These are phyloP conservation scores for Calonectria fujianensis DNA, from an alignment of 2,329 filamentous ascomycete species.

Conservation along the genomic window DNA sequence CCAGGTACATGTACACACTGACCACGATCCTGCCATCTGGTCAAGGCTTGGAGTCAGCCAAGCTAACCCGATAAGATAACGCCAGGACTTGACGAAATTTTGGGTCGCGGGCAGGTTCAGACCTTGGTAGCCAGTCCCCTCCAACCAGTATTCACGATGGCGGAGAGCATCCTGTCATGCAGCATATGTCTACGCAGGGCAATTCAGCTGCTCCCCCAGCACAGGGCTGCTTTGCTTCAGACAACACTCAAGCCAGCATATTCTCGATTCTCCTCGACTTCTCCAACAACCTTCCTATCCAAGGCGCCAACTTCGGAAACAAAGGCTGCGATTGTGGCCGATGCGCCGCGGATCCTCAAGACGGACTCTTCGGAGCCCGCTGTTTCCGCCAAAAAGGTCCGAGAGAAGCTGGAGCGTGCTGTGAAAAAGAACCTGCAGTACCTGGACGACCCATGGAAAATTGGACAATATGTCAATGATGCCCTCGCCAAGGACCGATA, in stretches of 20 bases:
- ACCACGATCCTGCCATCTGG: not conserved
- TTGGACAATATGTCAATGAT: constrained; percentile 80
- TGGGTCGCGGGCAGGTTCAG: constrained; percentile 1
- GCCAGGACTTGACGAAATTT: constrained; percentile 40
- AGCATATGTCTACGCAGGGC: constrained; percentile 55
- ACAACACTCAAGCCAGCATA: constrained; percentile 36
- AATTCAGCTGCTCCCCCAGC: constrained; percentile 44
- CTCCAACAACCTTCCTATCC: not conserved
- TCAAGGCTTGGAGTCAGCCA: not conserved
- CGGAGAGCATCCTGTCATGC: constrained; percentile 54
- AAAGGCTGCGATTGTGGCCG: constrained; percentile 36
- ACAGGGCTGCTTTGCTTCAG: constrained; percentile 38
- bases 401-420: constrained; percentile 59
- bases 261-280: constrained; percentile 44
- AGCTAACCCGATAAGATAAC: constrained; percentile 53
- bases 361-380: constrained; percentile 36
- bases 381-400: constrained; percentile 47
- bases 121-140: constrained; percentile 9
- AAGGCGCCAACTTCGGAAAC: constrained; percentile 26
- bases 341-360: constrained; percentile 51
- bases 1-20: constrained; percentile 5
- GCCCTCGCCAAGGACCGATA: constrained; percentile 76
- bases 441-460: constrained; percentile 81
- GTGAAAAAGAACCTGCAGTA: constrained; percentile 76
- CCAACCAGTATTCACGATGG: constrained; percentile 47